A percentile compares a stretch with the other conserved stretches of the same genome.
phyloP scores from a whole-genome alignment of 805 yeast species.

The Ogataea nitratoaversa region DNA sequence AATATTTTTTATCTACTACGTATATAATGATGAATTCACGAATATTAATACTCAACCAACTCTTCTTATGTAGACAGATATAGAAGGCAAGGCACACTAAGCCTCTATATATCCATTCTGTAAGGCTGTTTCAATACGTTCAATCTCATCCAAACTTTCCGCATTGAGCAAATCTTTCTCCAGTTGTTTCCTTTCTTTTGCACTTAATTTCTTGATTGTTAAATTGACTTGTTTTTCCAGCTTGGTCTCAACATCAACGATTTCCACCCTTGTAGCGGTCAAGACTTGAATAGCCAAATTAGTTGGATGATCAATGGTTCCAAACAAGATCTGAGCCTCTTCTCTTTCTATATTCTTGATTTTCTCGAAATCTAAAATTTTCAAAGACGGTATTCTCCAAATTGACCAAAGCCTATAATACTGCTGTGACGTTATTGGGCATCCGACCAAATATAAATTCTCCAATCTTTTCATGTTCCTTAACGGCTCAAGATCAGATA shows the following conservation, averaged over 20 bases:
- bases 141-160: constrained; percentile 68
- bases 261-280: constrained; percentile 6
- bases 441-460: constrained; percentile 50
- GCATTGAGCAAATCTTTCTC: constrained; percentile 57
- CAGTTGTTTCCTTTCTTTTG: constrained; percentile 48
- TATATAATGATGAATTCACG: too few relatives aligned
- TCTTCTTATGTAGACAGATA: too few relatives aligned
- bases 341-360: constrained; percentile 53
- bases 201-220: constrained; percentile 42
- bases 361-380: constrained; percentile 63
- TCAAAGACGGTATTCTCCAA: constrained; percentile 59
- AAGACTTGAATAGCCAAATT: constrained; percentile 30
- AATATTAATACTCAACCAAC: too few relatives aligned
- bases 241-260: constrained; percentile 6
- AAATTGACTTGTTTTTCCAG: constrained; percentile 14
- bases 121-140: constrained; percentile 57
- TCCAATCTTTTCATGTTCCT: constrained; percentile 36
- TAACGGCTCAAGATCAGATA: constrained; percentile 40
- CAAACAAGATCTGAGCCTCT: constrained; percentile 42
- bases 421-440: constrained; percentile 45
- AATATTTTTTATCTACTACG: neutral
- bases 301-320: constrained; percentile 26
- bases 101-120: constrained; percentile 31
- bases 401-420: constrained; percentile 59
- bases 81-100: too few relatives aligned